Conservation (phyloP, 139 green algal species). For the Chlorella sp. region DNA sequence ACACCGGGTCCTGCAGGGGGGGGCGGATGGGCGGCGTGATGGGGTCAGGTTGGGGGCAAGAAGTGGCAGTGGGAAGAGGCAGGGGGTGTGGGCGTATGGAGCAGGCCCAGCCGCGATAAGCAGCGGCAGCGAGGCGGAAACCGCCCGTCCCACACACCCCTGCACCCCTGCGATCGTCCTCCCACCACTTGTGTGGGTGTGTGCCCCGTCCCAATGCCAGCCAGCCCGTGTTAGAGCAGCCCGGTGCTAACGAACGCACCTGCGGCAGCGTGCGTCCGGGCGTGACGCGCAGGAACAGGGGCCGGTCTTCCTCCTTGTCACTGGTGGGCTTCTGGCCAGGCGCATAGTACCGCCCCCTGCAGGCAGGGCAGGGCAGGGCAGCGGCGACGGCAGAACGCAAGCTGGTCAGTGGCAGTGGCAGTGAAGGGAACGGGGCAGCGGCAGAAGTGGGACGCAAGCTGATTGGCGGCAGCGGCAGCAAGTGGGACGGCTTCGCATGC, state of each 20-base stretch:
- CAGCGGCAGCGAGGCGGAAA: no score
- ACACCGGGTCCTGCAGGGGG: conserved; percentile 1
- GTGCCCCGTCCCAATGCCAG: no score
- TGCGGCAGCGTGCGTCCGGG: conserved; percentile 14
- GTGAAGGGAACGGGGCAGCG: no score
- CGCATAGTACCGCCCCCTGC: conserved; percentile 29
- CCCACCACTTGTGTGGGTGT: no score
- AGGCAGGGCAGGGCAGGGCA: neutral
- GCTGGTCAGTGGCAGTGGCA: neutral
- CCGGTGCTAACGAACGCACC: neutral
- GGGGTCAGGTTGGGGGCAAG: neutral
- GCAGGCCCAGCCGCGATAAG: neutral
- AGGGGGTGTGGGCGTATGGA: neutral
- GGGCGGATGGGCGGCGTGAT: no score
- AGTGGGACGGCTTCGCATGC: no score
- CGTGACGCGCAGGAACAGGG: conserved; percentile 33
- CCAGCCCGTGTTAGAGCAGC: no score
- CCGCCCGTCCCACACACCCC: no score
- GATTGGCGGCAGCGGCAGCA: neutral
- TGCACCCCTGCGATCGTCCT: no score
- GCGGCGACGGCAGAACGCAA: neutral
- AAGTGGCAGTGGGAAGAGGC: no score
- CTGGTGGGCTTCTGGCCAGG: neutral
- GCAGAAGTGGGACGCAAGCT: neutral
- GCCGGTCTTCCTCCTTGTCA: conserved; percentile 12